Evolutionary conservation across 179 eudicot species (phyloP), one percentile per base, ranked within the genome.

Genomic region (Spinacia oleracea): DNA sequence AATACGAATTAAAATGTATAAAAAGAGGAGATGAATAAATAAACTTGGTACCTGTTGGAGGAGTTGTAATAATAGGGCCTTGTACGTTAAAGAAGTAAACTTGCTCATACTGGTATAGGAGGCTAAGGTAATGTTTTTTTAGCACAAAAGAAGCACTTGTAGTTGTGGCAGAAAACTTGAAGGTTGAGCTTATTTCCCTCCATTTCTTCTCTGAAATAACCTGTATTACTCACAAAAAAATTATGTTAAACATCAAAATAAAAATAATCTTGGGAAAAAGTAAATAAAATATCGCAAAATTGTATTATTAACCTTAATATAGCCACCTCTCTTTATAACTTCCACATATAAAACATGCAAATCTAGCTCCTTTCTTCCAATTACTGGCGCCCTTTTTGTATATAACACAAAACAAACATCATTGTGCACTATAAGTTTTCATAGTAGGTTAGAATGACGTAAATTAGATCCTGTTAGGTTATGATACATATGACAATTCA

Each of bases 141-240:
- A 90, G 82, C 35, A 89, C 90, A 87, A 81, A 90, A 0, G 97
- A 90, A 77, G 94, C 97, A 83, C 91, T 90, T 48, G 94, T 90
- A 6, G 92, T 81, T 10, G 93, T 91, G 6, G 90, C 81, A 16
- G 88, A 76, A 32, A 90, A 90, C 25, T 75, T 82, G 82, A 90
- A 92, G 4, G 78, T 78, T 7, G 77, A 70, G 60, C 91, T 79
- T 55, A 91, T 79, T 80, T 90, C 94, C 80, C 89, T 90, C 97
- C 97, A 92, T 80, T 87, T 92, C 85, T 90, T 92, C 66, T 89
- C 88, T 6, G 66, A 62, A 4, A 92, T 88, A 40, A 92, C 97
- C 97, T 90, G 32, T 18, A 45, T 48, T 31, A 71, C 15, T 48
- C 21, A 60, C 12, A 70, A 43, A n/a, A 70, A 43, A 23, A 63